Evolutionary conservation across 2,329 filamentous ascomycete species (phyloP), one percentile per base, ranked within the genome.

Genomic region (Aspergillus sp.): DNA sequence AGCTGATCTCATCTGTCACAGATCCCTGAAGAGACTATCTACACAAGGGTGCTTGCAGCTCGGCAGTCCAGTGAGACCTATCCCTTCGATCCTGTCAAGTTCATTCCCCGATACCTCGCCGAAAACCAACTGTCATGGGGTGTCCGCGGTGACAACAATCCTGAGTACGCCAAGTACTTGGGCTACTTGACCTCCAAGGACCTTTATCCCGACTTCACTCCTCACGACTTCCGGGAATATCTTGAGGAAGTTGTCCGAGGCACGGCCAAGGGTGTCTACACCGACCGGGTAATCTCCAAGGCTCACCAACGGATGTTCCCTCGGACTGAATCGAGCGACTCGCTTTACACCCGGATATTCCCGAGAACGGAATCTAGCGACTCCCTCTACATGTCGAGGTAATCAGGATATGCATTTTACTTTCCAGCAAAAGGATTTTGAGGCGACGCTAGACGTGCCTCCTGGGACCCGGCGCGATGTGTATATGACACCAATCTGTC

Each of bases 171-270:
- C 10, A 74, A 77, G 53, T 86, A 85, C 62, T 73, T 87, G 5
- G 84, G 84, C 2, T 86, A 86, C 67, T 60, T 86, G 17, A 74
- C 79, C 57, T 78, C 74, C 32, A 81, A 80, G 64, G 80, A 86
- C 17, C 72, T 87, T 23, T 87, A 85, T 65, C 84, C 84, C 3
- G 82, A 84, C 19, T 74, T 85, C 57, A 62, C 77, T 55, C 74
- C 74, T 1, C 76, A 67, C 32, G 70, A 71, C 17, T 79, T 81
- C 64, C 70, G 71, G 59, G 72, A 74, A 5, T 81, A 77, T 59
- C 67, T 80, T 8, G 66, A 75, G 53, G 75, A 77, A 1, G 68
- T 82, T 6, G 63, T 82, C 23, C 72, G 69, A 9, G 80, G 81
- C 10, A 78, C 76, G 25, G 76, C 71, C 13, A 72, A 70, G 69